Evolutionary conservation across 2,329 filamentous ascomycete species (phyloP).

Genomic region (Botryotinia calthae): DNA sequence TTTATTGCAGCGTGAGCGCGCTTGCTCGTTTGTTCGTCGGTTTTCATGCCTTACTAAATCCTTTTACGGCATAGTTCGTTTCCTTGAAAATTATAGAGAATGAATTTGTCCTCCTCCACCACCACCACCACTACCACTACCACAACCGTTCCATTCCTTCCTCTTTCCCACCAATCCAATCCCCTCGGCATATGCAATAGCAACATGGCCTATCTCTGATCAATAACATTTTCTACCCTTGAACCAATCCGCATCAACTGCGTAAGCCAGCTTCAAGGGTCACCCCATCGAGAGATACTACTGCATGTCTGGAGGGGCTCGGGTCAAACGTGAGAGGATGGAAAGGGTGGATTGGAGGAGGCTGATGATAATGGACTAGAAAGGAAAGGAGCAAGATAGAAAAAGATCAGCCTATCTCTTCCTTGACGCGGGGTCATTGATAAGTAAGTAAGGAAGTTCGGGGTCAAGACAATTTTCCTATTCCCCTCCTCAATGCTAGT

Average conservation of each 20-base stretch:
- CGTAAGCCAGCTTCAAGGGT: constrained; percentile 36
- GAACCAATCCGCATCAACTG: constrained; percentile 35
- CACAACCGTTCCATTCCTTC: constrained; percentile 7
- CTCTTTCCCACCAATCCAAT: constrained; percentile 20
- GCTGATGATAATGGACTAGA: constrained; percentile 24
- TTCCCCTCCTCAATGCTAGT: constrained; percentile 32
- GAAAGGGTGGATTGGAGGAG: constrained; percentile 28
- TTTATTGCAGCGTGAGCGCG: constrained; percentile 38
- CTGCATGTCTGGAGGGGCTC: constrained; percentile 32
- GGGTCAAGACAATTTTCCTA: constrained; percentile 37
- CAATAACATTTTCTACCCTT: constrained; percentile 33
- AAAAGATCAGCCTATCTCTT: constrained; percentile 38
- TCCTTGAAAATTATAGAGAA: constrained; percentile 20
- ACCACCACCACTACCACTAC: background rate
- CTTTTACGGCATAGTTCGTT: constrained; percentile 20
- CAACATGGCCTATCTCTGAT: constrained; percentile 39
- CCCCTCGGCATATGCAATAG: constrained; percentile 31
- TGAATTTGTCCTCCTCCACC: constrained; percentile 1
- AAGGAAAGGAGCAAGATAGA: constrained; percentile 27
- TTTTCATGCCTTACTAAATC: constrained; percentile 23
- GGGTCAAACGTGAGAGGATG: constrained; percentile 35
- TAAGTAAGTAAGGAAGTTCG: constrained; percentile 26
- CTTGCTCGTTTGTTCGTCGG: constrained; percentile 40
- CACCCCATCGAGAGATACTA: constrained; percentile 32
- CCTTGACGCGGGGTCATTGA: constrained; percentile 42